These are phyloP conservation scores for Polygonum aviculare DNA, from an alignment of 148 eudicot species.

Conservation along the genomic window DNA sequence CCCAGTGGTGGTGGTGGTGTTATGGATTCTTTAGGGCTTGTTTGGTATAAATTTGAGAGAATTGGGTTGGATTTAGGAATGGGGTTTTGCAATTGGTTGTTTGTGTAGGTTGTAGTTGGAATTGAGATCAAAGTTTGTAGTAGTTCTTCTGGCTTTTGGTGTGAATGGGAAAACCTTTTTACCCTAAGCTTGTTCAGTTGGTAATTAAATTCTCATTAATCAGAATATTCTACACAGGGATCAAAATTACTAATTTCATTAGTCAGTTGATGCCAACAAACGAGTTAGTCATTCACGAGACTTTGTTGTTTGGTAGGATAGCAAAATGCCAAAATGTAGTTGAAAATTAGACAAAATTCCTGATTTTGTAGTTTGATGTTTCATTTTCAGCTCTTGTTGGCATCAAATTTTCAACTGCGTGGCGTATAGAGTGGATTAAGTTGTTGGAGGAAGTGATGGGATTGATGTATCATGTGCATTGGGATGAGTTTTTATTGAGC, in stretches of 20 bases:
- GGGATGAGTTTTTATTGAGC: too few relatives aligned
- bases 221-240: too few relatives aligned
- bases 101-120: slow-evolving; percentile 4
- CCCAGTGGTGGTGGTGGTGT: not conserved
- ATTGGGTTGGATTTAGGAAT: not conserved
- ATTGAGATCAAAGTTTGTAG: not conserved
- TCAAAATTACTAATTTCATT: not conserved
- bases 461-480: not conserved
- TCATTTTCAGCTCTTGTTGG: not conserved
- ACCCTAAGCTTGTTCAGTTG: too few relatives aligned
- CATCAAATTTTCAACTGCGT: slow-evolving; percentile 4
- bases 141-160: not conserved
- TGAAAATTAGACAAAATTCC: not conserved
- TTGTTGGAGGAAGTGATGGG: slow-evolving; percentile 6
- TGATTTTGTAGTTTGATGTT: not conserved
- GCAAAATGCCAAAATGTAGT: slow-evolving; percentile 6
- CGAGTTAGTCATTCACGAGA: not conserved
- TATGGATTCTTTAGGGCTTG: not conserved
- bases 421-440: slow-evolving; percentile 3
- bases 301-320: slow-evolving; percentile 7
- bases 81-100: not conserved
- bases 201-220: too few relatives aligned
- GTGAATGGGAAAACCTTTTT: not conserved
- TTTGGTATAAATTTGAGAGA: not conserved
- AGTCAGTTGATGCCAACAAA: not conserved